Conservation (phyloP, 176 grass and related monocot genomes). For the Oryza longistaminata region DNA sequence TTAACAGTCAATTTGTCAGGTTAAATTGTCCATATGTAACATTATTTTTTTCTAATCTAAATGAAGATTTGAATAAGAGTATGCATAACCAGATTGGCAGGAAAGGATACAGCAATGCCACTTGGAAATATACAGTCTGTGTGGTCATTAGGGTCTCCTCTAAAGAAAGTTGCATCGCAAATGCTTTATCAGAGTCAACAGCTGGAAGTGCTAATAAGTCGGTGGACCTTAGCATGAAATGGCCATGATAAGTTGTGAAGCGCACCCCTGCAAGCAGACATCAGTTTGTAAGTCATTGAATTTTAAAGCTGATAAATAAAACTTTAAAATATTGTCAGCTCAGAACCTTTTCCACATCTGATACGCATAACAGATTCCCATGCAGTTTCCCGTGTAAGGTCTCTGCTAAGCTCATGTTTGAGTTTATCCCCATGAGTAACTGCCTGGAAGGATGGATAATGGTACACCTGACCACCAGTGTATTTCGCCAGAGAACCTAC, state of each 20-base stretch:
- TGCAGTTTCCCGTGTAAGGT: constrained; percentile 90
- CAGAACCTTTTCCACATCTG: constrained; percentile 96
- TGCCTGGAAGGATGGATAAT: constrained; percentile 77
- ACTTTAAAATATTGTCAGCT: constrained; percentile 17
- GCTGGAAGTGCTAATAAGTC: constrained; percentile 97
- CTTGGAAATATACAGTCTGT: constrained; percentile 93
- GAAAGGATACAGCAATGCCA: constrained; percentile 94
- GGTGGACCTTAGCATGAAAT: constrained; percentile 97
- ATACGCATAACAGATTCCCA: constrained; percentile 99
- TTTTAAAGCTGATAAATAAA: constrained; percentile 18
- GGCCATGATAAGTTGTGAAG: constrained; percentile 94
- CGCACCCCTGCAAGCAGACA: constrained; percentile 61
- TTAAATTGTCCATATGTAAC: background rate
- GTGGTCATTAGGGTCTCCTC: constrained; percentile 92
- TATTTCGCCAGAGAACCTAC: constrained; percentile 87
- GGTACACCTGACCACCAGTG: constrained; percentile 97
- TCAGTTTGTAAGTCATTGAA: constrained; percentile 21
- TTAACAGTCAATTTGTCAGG: background rate
- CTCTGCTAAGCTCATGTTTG: constrained; percentile 72
- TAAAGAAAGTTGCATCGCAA: constrained; percentile 81
- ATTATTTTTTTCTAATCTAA: background rate
- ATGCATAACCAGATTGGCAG: constrained; percentile 24
- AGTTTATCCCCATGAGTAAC: constrained; percentile 76
- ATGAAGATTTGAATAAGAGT: background rate
- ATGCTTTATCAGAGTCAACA: constrained; percentile 98